Conservation (phyloP, 805 yeast genomes). For the Pichia nakasei region DNA sequence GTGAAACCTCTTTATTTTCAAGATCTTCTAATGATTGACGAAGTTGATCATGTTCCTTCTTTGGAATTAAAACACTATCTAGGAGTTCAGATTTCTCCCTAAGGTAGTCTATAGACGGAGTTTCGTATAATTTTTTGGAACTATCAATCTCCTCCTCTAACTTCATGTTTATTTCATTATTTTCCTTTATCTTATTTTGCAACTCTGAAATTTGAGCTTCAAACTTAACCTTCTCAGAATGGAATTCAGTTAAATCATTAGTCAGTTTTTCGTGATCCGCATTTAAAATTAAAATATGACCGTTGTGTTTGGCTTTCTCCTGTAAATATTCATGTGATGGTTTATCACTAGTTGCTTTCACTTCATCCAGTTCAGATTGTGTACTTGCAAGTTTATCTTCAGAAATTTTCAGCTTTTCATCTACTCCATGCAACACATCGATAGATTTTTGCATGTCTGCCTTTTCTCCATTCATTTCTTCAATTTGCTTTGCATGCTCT, state of each 20-base stretch:
- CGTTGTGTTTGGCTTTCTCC: conserved; percentile 9
- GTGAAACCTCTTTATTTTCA: no score
- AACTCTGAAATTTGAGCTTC: neutral
- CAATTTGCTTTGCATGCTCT: no score
- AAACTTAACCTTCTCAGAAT: neutral
- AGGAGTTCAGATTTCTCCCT: neutral
- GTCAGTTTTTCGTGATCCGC: conserved; percentile 7
- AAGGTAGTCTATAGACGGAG: neutral
- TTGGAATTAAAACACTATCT: no score
- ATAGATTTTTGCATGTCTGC: no score
- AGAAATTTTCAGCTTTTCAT: no score
- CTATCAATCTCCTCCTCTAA: neutral
- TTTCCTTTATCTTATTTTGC: neutral
- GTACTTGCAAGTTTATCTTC: neutral
- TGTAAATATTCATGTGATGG: conserved; percentile 20
- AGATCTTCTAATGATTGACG: no score
- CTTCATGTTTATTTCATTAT: neutral
- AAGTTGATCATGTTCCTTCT: no score
- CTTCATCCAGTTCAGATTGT: conserved; percentile 3
- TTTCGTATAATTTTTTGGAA: neutral
- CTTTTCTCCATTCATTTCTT: neutral
- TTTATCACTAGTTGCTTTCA: neutral
- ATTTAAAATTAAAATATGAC: conserved; percentile 9
- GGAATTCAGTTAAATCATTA: neutral
- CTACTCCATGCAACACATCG: no score